Evolutionary conservation across 306 rosid genomes (phyloP).

Genomic region (Quercus agrifolia): DNA sequence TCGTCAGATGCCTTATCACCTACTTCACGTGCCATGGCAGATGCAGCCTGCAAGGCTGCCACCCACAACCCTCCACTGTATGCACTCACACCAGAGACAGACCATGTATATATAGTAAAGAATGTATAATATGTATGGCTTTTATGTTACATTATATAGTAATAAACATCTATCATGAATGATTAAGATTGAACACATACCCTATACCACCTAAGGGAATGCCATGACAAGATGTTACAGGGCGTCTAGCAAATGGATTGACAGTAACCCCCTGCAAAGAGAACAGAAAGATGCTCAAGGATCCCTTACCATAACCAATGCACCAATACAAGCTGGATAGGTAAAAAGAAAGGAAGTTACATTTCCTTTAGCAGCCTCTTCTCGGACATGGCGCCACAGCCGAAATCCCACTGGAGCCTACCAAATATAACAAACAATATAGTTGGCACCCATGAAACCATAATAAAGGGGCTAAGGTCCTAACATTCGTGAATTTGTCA

Average conservation of each 20-base stretch:
- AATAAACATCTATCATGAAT: slow-evolving; percentile 8
- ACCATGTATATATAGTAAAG: no score
- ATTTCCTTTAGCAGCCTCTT: slow-evolving; percentile 70
- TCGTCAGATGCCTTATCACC: no score
- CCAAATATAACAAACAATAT: slow-evolving; percentile 19
- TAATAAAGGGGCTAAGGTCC: background rate
- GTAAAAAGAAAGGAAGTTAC: slow-evolving; percentile 42
- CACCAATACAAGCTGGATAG: slow-evolving; percentile 8
- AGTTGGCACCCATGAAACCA: slow-evolving; percentile 6
- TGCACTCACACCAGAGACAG: no score
- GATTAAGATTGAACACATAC: slow-evolving; percentile 36
- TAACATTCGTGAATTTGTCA: slow-evolving; percentile 2
- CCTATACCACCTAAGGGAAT: slow-evolving; percentile 94
- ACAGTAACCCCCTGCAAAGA: slow-evolving; percentile 44
- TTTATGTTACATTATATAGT: background rate
- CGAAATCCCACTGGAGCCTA: slow-evolving; percentile 86
- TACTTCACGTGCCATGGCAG: no score
- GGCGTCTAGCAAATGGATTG: slow-evolving; percentile 66
- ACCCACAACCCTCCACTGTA: no score
- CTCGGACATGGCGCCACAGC: slow-evolving; percentile 54
- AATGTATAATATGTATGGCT: background rate
- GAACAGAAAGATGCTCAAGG: slow-evolving; percentile 11
- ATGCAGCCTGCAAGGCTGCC: no score
- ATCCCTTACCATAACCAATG: slow-evolving; percentile 19
- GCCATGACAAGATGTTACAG: slow-evolving; percentile 60